phyloP scores from a whole-genome alignment of 2,329 filamentous ascomycete species.

The Alternaria panax region DNA sequence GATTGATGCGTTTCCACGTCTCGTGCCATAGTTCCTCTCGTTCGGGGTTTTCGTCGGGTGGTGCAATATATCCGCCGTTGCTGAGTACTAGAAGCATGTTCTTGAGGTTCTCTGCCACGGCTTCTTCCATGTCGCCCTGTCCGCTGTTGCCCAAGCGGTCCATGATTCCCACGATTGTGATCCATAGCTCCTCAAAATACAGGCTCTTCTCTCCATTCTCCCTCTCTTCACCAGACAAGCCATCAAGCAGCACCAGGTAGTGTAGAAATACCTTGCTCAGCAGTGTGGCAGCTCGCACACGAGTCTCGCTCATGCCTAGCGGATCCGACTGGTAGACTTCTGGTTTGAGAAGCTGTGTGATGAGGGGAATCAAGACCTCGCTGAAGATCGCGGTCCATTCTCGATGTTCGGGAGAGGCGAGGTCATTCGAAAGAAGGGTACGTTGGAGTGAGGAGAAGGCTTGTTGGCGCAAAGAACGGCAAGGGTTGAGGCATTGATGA shows the following conservation, averaged over 20 bases:
- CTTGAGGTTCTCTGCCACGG: slow-evolving; percentile 92
- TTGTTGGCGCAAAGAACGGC: slow-evolving; percentile 88
- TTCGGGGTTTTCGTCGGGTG: slow-evolving; percentile 63
- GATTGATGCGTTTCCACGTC: slow-evolving; percentile 66
- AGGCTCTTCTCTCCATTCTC: slow-evolving; percentile 66
- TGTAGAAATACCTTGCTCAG: slow-evolving; percentile 96
- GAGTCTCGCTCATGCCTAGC: slow-evolving; percentile 92
- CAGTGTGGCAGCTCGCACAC: slow-evolving; percentile 88
- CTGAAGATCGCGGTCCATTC: slow-evolving; percentile 96
- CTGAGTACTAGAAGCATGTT: slow-evolving; percentile 97
- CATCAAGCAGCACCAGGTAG: slow-evolving; percentile 83
- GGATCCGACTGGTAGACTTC: slow-evolving; percentile 93
- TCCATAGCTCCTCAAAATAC: slow-evolving; percentile 77
- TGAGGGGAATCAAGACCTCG: slow-evolving; percentile 91
- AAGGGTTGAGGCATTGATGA: slow-evolving; percentile 91
- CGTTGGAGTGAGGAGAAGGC: slow-evolving; percentile 87
- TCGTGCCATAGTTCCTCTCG: slow-evolving; percentile 67
- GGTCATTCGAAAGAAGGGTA: slow-evolving; percentile 81
- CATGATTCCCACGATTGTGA: slow-evolving; percentile 91
- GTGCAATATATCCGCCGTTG: slow-evolving; percentile 81
- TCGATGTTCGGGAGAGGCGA: slow-evolving; percentile 82
- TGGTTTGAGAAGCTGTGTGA: slow-evolving; percentile 85
- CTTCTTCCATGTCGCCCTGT: slow-evolving; percentile 90
- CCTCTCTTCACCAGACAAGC: slow-evolving; percentile 61
- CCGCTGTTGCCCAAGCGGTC: slow-evolving; percentile 96